Evolutionary conservation across 129 eudicot genomes (phyloP), one percentile per base, ranked within the genome.

Genomic region (Pseudognaphalium luteoalbum): DNA sequence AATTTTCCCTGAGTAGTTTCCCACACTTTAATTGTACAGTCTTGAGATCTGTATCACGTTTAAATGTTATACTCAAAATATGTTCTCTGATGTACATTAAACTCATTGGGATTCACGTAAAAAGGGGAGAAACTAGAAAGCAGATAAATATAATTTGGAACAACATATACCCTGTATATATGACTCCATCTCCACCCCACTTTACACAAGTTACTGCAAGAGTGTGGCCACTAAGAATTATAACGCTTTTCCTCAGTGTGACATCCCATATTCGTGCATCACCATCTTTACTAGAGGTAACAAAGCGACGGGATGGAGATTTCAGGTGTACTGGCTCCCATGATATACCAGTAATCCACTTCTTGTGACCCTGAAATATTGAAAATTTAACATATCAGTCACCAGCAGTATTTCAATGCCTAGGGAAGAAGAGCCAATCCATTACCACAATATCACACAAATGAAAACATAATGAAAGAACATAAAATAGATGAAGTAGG

Each of bases 141-240:
- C 28, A 74, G 11, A 22, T 41, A 47, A 72, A 19, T 30, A 4
- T 69, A 81, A 67, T 33, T 70, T 80, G 10, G 17, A 70, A 32
- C 59, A 84, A 70, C 33, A 65, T 75, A 66, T 94, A 88, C 98
- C 98, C 98, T 14, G 98, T 94, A 77, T 94, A 94, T 74, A 94
- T 94, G 47, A 94, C 74, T 52, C 98, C 98, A 87, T 94, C 98
- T 50, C 97, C 97, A 73, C 98, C 97, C 98, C 98, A 94, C 81
- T 94, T 94, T 70, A 94, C 98, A 80, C 97, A 94, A 70, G 98
- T 94, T 68, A 94, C 85, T 73, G 98, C 98, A 75, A 94, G 93
- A 77, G 98, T 91, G 70, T 94, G 98, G 25, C 98, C 97, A 61
- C 93, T 87, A 66, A 94, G 96, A 86, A 78, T 66, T 52, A 91